phyloP scores from a whole-genome alignment of 2,329 filamentous ascomycete genomes.

The Setomelanomma holmii region DNA sequence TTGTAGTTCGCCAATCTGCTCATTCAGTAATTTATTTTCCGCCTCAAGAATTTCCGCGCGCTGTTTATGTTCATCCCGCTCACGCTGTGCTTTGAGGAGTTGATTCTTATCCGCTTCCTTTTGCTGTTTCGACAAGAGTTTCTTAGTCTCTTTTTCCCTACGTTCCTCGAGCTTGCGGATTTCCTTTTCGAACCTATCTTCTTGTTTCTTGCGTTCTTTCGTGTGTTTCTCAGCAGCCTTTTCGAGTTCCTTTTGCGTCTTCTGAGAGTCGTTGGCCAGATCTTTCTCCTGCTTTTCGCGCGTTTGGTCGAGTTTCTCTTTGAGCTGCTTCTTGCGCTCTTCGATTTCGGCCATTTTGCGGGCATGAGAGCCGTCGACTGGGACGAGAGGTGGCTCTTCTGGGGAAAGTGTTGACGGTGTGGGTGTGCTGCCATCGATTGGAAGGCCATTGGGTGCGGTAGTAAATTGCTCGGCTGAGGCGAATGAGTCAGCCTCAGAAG shows the following conservation, averaged over 20 bases:
- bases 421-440: constrained; percentile 29
- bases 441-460: constrained; percentile 41
- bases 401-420: constrained; percentile 38
- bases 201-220: constrained; percentile 57
- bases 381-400: constrained; percentile 23
- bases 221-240: constrained; percentile 71
- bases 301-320: constrained; percentile 67
- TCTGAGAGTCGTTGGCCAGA: constrained; percentile 34
- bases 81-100: constrained; percentile 55
- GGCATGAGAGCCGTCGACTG: constrained; percentile 39
- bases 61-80: constrained; percentile 55
- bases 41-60: constrained; percentile 56
- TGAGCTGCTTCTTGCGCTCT: constrained; percentile 63
- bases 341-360: constrained; percentile 69
- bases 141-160: constrained; percentile 68
- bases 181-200: constrained; percentile 51
- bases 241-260: constrained; percentile 59
- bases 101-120: constrained; percentile 65
- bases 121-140: constrained; percentile 68
- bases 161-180: constrained; percentile 71
- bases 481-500: constrained; percentile 45
- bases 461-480: constrained; percentile 53
- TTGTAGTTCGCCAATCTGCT: constrained; percentile 63
- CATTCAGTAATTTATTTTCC: constrained; percentile 59
- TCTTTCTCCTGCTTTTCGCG: constrained; percentile 58